Conservation (phyloP, 345 rosid genomes). For the Erucastrum elatum region DNA sequence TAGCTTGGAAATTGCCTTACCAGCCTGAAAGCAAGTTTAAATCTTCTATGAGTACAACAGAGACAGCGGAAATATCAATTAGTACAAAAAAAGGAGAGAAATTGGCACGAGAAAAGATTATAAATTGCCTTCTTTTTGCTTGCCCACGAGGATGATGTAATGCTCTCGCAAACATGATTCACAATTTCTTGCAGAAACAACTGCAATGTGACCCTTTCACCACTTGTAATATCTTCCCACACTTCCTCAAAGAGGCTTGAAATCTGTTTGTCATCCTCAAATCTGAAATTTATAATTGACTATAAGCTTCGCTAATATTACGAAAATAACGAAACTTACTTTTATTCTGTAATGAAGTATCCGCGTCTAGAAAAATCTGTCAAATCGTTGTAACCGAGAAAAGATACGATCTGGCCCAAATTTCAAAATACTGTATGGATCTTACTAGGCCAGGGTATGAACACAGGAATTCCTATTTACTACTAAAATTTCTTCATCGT, state of each 20-base stretch:
- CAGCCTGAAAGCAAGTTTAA: constrained; percentile 58
- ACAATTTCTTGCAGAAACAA: constrained; percentile 81
- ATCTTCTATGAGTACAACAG: constrained; percentile 12
- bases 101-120: constrained; percentile 6
- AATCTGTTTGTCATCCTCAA: constrained; percentile 87
- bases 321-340: background rate
- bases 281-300: constrained; percentile 49
- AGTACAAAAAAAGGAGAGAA: background rate
- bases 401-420: background rate
- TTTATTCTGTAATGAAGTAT: background rate
- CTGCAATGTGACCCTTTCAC: constrained; percentile 79
- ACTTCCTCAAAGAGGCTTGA: constrained; percentile 87
- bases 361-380: background rate
- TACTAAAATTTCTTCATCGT: background rate
- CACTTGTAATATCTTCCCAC: constrained; percentile 93
- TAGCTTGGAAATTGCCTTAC: constrained; percentile 79
- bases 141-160: constrained; percentile 85
- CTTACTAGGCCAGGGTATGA: constrained; percentile 9
- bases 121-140: constrained; percentile 68
- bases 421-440: constrained; percentile 1
- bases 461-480: background rate
- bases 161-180: constrained; percentile 68
- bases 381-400: background rate
- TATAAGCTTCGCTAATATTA: background rate
- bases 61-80: constrained; percentile 1